Conservation (phyloP, 2,329 filamentous ascomycete genomes). For the Alternaria consortialis region DNA sequence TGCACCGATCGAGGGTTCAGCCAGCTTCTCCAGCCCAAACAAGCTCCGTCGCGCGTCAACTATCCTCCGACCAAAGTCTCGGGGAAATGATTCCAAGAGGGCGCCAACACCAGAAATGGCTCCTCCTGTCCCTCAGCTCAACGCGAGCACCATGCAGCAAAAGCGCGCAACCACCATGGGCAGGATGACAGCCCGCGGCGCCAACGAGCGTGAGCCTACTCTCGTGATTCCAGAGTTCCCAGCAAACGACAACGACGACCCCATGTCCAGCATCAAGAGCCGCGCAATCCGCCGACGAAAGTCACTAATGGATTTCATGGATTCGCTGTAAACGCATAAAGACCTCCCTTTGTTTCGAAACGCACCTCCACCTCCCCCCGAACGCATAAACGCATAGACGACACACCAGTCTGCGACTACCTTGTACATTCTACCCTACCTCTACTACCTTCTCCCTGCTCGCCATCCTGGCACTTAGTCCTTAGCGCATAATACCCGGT, state of each 20-base stretch:
- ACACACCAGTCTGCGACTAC: conserved; percentile 2
- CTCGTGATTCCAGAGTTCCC: conserved; percentile 47
- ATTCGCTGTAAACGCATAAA: conserved; percentile 24
- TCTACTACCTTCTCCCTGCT: conserved; percentile 2
- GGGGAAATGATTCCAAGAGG: conserved; percentile 22
- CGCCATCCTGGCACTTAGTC: neutral
- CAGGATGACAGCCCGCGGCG: conserved; percentile 46
- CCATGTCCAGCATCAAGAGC: conserved; percentile 33
- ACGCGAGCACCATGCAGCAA: conserved; percentile 23
- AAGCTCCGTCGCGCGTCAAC: conserved; percentile 45
- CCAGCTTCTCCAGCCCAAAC: conserved; percentile 30
- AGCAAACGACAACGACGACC: conserved; percentile 25
- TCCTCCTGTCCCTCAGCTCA: conserved; percentile 32
- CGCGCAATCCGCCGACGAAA: conserved; percentile 47
- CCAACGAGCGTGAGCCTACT: conserved; percentile 47
- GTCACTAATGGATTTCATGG: conserved; percentile 49
- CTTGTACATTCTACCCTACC: conserved; percentile 10
- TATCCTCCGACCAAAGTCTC: conserved; percentile 39
- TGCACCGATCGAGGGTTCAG: conserved; percentile 37
- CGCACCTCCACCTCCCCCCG: conserved; percentile 3
- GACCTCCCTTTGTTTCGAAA: conserved; percentile 29
- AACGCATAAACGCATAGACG: conserved; percentile 25
- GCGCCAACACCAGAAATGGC: conserved; percentile 36
- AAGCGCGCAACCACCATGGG: conserved; percentile 26
- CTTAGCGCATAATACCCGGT: conserved; percentile 23